These are phyloP conservation scores for Chrysopogon serrulatus DNA, from an alignment of 176 grass and related monocot genomes.

Conservation along the genomic window DNA sequence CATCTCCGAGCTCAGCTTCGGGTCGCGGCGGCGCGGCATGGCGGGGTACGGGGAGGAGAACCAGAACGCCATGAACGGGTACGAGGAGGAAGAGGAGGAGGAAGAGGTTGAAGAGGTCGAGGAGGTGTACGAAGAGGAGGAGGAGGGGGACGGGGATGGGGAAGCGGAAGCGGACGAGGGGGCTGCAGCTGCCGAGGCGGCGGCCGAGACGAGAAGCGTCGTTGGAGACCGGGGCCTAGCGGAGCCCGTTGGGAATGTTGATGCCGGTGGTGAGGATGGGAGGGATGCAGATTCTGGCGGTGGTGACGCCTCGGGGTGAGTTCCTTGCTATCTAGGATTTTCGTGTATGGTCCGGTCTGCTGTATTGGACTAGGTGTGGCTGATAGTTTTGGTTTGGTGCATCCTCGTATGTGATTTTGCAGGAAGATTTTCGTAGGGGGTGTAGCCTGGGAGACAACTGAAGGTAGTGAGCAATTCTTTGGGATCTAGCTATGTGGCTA, in stretches of 20 bases:
- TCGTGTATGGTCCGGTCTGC: neutral
- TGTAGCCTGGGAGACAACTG: slow-evolving; percentile 95
- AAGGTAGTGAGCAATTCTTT: slow-evolving; percentile 44
- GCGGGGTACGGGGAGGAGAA: slow-evolving; percentile 49
- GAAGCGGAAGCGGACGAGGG: slow-evolving; percentile 2
- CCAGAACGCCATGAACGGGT: slow-evolving; percentile 41
- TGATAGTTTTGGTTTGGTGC: slow-evolving; percentile 24
- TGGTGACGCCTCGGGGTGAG: slow-evolving; percentile 62
- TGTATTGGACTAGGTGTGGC: slow-evolving; percentile 18
- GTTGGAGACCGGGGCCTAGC: neutral
- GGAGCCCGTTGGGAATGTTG: neutral
- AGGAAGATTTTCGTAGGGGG: slow-evolving; percentile 99
- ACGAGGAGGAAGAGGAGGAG: slow-evolving; percentile 75
- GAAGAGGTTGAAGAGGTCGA: slow-evolving; percentile 49
- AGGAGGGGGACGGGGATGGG: slow-evolving; percentile 3
- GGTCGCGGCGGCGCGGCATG: slow-evolving; percentile 10
- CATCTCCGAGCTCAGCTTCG: neutral
- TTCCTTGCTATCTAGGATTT: slow-evolving; percentile 9
- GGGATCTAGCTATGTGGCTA: neutral
- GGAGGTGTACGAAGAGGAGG: slow-evolving; percentile 33
- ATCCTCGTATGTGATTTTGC: slow-evolving; percentile 33
- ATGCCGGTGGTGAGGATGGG: slow-evolving; percentile 25
- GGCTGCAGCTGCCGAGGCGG: slow-evolving; percentile 13
- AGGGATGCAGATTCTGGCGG: slow-evolving; percentile 17
- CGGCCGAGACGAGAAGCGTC: slow-evolving; percentile 11